A percentile compares a stretch with the other conserved stretches of the same genome.
phyloP scores from a whole-genome alignment of 2,329 filamentous ascomycete genomes.

The Tolypocladium sp. region DNA sequence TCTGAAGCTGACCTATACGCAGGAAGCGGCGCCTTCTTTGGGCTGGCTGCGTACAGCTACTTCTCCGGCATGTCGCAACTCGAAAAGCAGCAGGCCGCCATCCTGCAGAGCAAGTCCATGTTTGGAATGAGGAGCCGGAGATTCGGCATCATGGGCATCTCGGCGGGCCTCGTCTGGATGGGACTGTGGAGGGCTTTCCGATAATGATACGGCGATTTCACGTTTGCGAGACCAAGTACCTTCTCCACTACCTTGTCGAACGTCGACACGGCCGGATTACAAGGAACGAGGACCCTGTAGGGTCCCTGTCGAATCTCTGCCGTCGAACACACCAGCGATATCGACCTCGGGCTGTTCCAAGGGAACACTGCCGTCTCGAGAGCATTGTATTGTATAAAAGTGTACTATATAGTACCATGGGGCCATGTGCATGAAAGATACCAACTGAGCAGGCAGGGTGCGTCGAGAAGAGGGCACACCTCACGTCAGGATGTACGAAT shows the following conservation, averaged over 20 bases:
- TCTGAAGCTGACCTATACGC: neutral
- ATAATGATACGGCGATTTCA: conserved; percentile 20
- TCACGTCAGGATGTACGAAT: neutral
- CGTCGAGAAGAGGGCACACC: neutral
- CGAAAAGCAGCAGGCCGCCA: conserved; percentile 52
- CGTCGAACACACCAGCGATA: neutral
- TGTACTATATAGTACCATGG: neutral
- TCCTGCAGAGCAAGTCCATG: conserved; percentile 59
- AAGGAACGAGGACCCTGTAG: too few relatives aligned
- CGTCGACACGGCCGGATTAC: too few relatives aligned
- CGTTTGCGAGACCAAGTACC: neutral
- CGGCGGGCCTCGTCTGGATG: conserved; percentile 57
- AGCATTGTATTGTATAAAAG: neutral
- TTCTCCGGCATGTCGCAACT: conserved; percentile 65
- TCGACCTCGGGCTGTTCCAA: neutral
- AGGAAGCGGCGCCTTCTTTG: conserved; percentile 70
- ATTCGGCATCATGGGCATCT: conserved; percentile 58
- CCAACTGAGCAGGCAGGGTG: neutral
- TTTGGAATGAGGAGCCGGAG: conserved; percentile 66
- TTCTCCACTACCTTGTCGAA: neutral
- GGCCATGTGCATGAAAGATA: neutral
- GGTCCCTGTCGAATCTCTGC: neutral
- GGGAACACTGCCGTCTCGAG: neutral
- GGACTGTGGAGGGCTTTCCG: conserved; percentile 60
- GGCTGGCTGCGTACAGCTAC: conserved; percentile 70